These are phyloP conservation scores for Arabidopsis thaliana DNA, from an alignment of 345 rosid genomes.

Conservation along the genomic window TAIR10.1 NC_003076.8:1238001-1238500, in stretches of 20 bases:
- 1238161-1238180: constrained; percentile 58
- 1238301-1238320: not conserved
- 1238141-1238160: constrained; percentile 57
- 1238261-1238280: not conserved
- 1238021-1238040: not conserved
- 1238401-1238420: not conserved
- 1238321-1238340: not conserved
- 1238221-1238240: constrained; percentile 5
- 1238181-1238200: constrained; percentile 38
- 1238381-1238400: not conserved
- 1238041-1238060: not conserved
- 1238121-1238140: constrained; percentile 44
- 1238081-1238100: constrained; percentile 1
- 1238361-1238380: not conserved
- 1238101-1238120: constrained; percentile 45
- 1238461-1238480: not conserved
- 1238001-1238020: not conserved
- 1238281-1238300: not conserved
- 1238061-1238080: constrained; percentile 6
- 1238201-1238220: constrained; percentile 19
- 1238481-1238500: not conserved
- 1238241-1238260: not conserved
- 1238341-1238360: not conserved
- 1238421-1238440: no score
- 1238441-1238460: not conserved